Conservation (phyloP, 2,329 filamentous ascomycete species). For the Claviceps monticola region DNA sequence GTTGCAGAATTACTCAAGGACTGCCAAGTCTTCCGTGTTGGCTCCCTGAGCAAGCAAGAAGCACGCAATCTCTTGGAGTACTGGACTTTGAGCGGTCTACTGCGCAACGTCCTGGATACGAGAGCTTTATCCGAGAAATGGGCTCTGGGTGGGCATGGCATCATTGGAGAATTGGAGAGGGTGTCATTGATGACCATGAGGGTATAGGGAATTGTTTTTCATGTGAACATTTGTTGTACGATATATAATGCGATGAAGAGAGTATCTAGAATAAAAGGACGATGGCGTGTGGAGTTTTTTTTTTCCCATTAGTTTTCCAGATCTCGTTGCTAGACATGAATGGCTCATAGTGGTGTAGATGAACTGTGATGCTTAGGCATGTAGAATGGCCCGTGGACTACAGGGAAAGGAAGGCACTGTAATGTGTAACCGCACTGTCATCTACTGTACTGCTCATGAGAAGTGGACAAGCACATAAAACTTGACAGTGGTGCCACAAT, state of each 20-base stretch:
- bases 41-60: slow-evolving; percentile 60
- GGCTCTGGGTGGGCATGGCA: slow-evolving; percentile 66
- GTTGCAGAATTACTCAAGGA: slow-evolving; percentile 38
- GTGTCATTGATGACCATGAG: slow-evolving; percentile 37
- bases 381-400: no score
- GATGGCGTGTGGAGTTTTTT: no score
- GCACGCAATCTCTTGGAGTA: slow-evolving; percentile 78
- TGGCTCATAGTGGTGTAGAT: no score
- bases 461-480: no score
- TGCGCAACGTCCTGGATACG: slow-evolving; percentile 58
- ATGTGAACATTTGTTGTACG: background rate
- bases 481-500: no score
- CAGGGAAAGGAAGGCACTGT: no score
- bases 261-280: background rate
- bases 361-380: no score
- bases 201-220: slow-evolving; percentile 20
- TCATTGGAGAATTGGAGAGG: slow-evolving; percentile 76
- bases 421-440: no score
- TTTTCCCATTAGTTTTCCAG: no score
- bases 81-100: slow-evolving; percentile 73
- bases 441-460: no score
- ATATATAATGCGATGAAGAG: background rate
- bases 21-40: slow-evolving; percentile 41
- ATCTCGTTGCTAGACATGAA: no score
- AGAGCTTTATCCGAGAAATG: slow-evolving; percentile 66